Conservation (phyloP, 1,284 basidiomycete species). For the Pseudozyma tsukubaensis region DNA sequence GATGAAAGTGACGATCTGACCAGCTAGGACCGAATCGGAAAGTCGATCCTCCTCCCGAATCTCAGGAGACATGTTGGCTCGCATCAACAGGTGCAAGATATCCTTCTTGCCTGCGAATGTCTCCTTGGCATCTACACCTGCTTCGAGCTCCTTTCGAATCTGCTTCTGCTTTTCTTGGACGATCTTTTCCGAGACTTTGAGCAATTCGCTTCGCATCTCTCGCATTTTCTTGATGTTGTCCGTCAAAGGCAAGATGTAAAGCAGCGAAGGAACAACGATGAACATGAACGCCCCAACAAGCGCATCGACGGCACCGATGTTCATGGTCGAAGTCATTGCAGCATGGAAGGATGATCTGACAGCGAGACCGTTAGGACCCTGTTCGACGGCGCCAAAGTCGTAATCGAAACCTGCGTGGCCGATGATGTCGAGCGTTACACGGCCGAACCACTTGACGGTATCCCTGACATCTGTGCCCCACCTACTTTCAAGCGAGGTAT, state of each 20-base stretch:
- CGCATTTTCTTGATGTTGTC: conserved; percentile 45
- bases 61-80: conserved; percentile 52
- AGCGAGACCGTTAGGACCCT: conserved; percentile 47
- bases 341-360: conserved; percentile 47
- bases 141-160: conserved; percentile 46
- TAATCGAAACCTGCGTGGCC: conserved; percentile 52
- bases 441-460: conserved; percentile 45
- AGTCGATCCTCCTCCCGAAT: conserved; percentile 38
- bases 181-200: conserved; percentile 43
- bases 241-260: conserved; percentile 46
- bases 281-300: conserved; percentile 51
- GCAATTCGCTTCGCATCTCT: conserved; percentile 47
- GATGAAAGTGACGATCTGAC: conserved; percentile 62
- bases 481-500: conserved; percentile 32
- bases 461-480: conserved; percentile 39
- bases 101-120: conserved; percentile 51
- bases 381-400: conserved; percentile 50
- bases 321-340: conserved; percentile 53
- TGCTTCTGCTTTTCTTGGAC: conserved; percentile 39
- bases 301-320: conserved; percentile 39
- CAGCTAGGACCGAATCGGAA: conserved; percentile 52
- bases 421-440: conserved; percentile 53
- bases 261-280: conserved; percentile 46
- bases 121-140: conserved; percentile 44
- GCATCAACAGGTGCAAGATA: conserved; percentile 49